These are phyloP conservation scores for Saprolegnia parasitica DNA, from an alignment of 352 stramenopile genomes.

Conservation along the genomic window DNA sequence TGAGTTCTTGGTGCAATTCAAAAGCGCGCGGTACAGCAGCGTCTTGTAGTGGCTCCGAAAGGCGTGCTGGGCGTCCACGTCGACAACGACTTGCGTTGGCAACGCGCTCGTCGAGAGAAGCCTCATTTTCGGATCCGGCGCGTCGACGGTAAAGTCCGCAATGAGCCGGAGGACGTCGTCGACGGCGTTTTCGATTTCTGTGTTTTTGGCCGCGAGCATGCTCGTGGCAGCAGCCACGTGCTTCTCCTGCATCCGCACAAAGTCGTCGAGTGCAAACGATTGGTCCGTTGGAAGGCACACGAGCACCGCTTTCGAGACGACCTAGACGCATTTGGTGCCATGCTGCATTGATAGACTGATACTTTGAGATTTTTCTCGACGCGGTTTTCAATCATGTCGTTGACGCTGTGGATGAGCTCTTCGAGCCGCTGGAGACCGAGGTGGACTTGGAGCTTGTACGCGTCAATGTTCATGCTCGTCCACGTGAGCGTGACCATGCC, in stretches of 20 bases:
- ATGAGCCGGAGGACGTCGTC: conserved; percentile 71
- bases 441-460: conserved; percentile 67
- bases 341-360: background rate
- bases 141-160: conserved; percentile 62
- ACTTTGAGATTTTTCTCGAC: conserved; percentile 80
- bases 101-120: conserved; percentile 29
- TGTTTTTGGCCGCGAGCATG: conserved; percentile 70
- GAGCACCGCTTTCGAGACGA: conserved; percentile 72
- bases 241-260: conserved; percentile 77
- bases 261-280: conserved; percentile 83
- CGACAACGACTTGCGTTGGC: conserved; percentile 31
- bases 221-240: conserved; percentile 57
- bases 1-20: conserved; percentile 76
- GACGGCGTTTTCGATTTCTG: conserved; percentile 82
- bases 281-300: conserved; percentile 72
- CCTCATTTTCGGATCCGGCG: conserved; percentile 21
- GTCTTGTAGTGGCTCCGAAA: conserved; percentile 77
- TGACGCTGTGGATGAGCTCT: conserved; percentile 75
- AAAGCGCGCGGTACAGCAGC: conserved; percentile 71
- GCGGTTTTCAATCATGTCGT: conserved; percentile 78
- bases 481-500: conserved; percentile 84
- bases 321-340: background rate
- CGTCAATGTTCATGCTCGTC: conserved; percentile 88
- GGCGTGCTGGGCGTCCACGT: conserved; percentile 33
- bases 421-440: conserved; percentile 62